These are phyloP conservation scores for Pseudogymnoascus sp. DNA, from an alignment of 2,329 filamentous ascomycete genomes.

Conservation along the genomic window DNA sequence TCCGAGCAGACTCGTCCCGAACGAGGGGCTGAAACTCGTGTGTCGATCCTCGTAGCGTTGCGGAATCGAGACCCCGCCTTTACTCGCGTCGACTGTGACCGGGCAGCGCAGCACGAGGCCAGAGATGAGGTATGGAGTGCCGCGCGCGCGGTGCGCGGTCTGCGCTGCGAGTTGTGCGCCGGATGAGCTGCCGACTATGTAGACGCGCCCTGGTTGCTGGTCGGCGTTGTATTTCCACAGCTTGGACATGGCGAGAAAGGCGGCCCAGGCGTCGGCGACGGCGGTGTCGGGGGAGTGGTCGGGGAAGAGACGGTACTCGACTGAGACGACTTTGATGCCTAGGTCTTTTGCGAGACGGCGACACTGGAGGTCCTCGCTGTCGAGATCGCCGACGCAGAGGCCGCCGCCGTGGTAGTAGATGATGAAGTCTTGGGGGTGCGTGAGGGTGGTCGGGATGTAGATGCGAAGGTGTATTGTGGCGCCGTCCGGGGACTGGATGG, in stretches of 20 bases:
- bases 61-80: conserved; percentile 32
- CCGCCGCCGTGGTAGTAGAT: conserved; percentile 44
- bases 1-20: conserved; percentile 31
- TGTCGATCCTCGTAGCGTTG: conserved; percentile 30
- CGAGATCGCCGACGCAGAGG: conserved; percentile 38
- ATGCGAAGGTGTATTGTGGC: conserved; percentile 17
- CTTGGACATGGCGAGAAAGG: conserved; percentile 22
- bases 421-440: conserved; percentile 24
- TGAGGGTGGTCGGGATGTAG: conserved; percentile 15
- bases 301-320: conserved; percentile 39
- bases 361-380: conserved; percentile 42
- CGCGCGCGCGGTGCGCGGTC: conserved; percentile 30
- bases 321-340: conserved; percentile 33
- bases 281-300: conserved; percentile 28
- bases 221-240: not conserved
- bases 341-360: conserved; percentile 33
- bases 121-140: conserved; percentile 24
- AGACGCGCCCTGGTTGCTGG: conserved; percentile 25
- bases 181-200: conserved; percentile 39
- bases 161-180: conserved; percentile 41
- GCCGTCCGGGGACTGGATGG: conserved; percentile 6
- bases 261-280: conserved; percentile 5
- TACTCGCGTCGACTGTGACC: conserved; percentile 38
- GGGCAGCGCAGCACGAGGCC: conserved; percentile 41
- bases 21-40: conserved; percentile 32